Conservation (phyloP, 2,329 filamentous ascomycete species). For the Fusarium sp. region DNA sequence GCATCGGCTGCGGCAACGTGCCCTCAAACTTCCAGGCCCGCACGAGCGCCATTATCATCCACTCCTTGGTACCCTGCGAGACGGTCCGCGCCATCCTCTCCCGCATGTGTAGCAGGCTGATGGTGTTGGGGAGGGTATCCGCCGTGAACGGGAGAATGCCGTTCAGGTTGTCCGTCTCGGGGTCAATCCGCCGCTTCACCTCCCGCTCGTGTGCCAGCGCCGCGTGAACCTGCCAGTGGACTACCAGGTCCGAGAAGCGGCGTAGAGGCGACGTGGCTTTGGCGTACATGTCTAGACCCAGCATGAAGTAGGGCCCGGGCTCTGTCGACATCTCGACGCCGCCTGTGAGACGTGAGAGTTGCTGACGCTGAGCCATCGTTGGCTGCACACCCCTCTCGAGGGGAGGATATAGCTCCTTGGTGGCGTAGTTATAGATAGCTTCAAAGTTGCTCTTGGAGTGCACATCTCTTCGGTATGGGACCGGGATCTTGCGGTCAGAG, state of each 20-base stretch:
- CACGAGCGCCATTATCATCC: slow-evolving; percentile 66
- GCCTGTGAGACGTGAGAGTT: slow-evolving; percentile 52
- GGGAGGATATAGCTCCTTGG: slow-evolving; percentile 47
- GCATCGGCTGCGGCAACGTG: slow-evolving; percentile 57
- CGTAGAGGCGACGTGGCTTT: slow-evolving; percentile 72
- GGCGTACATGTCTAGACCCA: slow-evolving; percentile 67
- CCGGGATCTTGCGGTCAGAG: slow-evolving; percentile 62
- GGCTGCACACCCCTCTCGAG: slow-evolving; percentile 46
- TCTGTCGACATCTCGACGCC: slow-evolving; percentile 60
- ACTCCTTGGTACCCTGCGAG: slow-evolving; percentile 57
- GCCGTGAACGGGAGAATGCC: slow-evolving; percentile 57
- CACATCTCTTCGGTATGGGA: slow-evolving; percentile 64
- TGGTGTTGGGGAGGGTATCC: slow-evolving; percentile 52
- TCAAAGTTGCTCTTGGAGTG: slow-evolving; percentile 50
- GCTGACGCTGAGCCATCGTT: slow-evolving; percentile 44
- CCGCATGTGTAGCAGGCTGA: slow-evolving; percentile 61
- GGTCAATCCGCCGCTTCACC: slow-evolving; percentile 39
- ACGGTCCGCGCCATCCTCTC: slow-evolving; percentile 60
- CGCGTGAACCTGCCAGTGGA: slow-evolving; percentile 72
- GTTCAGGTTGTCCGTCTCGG: slow-evolving; percentile 42
- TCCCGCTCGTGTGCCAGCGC: slow-evolving; percentile 59
- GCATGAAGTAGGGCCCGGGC: slow-evolving; percentile 62
- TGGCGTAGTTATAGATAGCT: slow-evolving; percentile 50
- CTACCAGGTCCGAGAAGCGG: slow-evolving; percentile 67
- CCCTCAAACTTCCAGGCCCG: slow-evolving; percentile 66